Base-by-base conservation (phyloP, 345 rosid genomes). In the rapeseed (Brassica napus) region DNA sequence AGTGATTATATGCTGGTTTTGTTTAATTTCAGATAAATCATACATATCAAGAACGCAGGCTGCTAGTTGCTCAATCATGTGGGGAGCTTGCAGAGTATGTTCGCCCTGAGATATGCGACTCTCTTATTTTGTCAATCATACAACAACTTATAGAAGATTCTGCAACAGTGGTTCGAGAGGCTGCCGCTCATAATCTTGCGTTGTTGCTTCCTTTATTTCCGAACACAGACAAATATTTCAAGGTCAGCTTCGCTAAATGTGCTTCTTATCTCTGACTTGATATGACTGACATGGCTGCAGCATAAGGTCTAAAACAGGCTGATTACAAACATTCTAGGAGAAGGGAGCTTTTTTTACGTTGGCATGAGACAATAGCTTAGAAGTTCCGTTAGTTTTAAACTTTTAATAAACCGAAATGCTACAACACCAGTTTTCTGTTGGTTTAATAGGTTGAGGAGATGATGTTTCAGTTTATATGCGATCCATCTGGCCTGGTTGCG, bases 1-100 rank as follows among this genome's bases (percentile, higher is more conserved):
- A n/a, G n/a, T n/a, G n/a, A n/a, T n/a, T n/a, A n/a, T n/a, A n/a
- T n/a, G n/a, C n/a, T n/a, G n/a, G n/a, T n/a, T n/a, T n/a, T n/a
- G n/a, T n/a, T n/a, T n/a, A n/a, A n/a, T n/a, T 77, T 72, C 86
- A 94, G 98, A 92, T 92, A 85, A 92, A 87, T 79, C 97, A 94
- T 87, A 88, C 88, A 85, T 92, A 94, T 70, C 97, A 94, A 83
- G 98, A 94, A 85, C 97, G 97, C 77, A 88, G 98, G 83, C 84
- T 94, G 81, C 90, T 92, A 82, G 98, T 94, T 78, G 98, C 98
- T 78, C 98, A 92, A 79, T 94, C 98, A 61, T 94, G 98, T 81
- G 97, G 98, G 75, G 86, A 94, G 88, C 97, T 94, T 84, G 98
- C 97, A 77, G 94, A 88, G 68, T 94, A 84, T 84, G 97, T 94